Conservation (phyloP, 768 basidiomycete species). For the Mycena capillaripes region DNA sequence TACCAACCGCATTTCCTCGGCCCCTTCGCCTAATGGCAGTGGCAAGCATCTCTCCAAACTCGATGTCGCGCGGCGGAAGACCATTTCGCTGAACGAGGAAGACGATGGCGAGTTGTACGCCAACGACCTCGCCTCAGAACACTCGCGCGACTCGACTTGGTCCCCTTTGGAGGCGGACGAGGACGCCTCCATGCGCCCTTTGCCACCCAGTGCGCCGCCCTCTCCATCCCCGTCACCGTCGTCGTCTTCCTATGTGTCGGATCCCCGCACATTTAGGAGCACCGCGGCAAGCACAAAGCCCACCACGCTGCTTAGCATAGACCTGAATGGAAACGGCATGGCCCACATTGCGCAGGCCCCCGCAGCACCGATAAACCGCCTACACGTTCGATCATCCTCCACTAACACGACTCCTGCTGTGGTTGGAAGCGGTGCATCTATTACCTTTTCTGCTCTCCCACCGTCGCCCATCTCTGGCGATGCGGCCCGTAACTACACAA, state of each 20-base stretch:
- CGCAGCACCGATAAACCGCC: slow-evolving; percentile 66
- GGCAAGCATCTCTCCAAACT: slow-evolving; percentile 50
- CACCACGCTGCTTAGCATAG: slow-evolving; percentile 93
- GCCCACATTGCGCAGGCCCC: slow-evolving; percentile 94
- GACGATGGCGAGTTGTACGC: slow-evolving; percentile 63
- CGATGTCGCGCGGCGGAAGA: slow-evolving; percentile 59
- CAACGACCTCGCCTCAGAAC: slow-evolving; percentile 61
- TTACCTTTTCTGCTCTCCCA: slow-evolving; percentile 82
- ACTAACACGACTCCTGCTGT: slow-evolving; percentile 62
- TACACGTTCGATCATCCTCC: slow-evolving; percentile 73
- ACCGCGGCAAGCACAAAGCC: slow-evolving; percentile 94
- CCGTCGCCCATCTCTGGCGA: slow-evolving; percentile 52
- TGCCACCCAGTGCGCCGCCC: slow-evolving; percentile 90
- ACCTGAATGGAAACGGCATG: slow-evolving; percentile 83
- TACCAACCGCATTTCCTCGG: slow-evolving; percentile 58
- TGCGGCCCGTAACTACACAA: slow-evolving; percentile 57
- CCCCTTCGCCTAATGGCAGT: slow-evolving; percentile 54
- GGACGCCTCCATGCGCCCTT: slow-evolving; percentile 91
- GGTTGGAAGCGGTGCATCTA: slow-evolving; percentile 66
- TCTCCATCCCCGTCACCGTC: slow-evolving; percentile 90
- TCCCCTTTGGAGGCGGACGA: slow-evolving; percentile 92
- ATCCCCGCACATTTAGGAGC: slow-evolving; percentile 85
- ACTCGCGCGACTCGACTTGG: slow-evolving; percentile 82
- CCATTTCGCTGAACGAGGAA: slow-evolving; percentile 76
- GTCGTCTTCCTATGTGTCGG: slow-evolving; percentile 87